Base-by-base conservation (phyloP, 176 grass and related monocot genomes). In the Zea mays region DNA sequence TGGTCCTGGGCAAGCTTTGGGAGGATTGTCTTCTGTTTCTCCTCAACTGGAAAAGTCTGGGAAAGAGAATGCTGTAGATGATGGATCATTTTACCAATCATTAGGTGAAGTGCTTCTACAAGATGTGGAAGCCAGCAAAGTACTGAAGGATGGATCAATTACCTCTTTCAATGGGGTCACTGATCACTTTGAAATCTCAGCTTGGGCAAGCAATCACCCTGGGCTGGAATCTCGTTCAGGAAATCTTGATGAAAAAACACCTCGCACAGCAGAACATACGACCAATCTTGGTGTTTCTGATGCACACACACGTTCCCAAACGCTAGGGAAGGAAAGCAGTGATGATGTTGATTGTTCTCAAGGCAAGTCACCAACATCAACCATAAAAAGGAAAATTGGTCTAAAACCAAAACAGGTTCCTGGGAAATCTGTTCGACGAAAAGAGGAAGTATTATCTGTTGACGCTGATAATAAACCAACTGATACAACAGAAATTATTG, bases 141-240 rank as follows among this genome's bases (percentile, higher is more conserved):
- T 48, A 75, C 60, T 79, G 41, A 70, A 54, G 44, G 65, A 80
- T 88, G 84, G 60, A 80, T 81, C 65, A 60, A 81, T 51, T 14
- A 68, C 84, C 72, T 82, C 46, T 73, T 87, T 48, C 44, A 52
- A 66, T 84, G 83, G 61, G 71, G 41, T 67, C 46, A 77, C 10
- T 63, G 73, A 68, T 73, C 78, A 14, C 1, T 44, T 73, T 37
- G 65, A 85, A 89, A 67, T 75, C 77, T 58, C 89, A 86, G 69
- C 85, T 50, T 71, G 75, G 61, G 51, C 45, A 66, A 77, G 35
- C 71, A 87, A 78, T 74, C 43, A 35, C 15, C 54, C 21, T 75
- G 63, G 59, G 13, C 71, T 96, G 77, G 85, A 65, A 80, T 75
- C 71, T 82, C 88, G 67, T 50, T 88, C 82, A 83, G 83, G 63